Conservation (phyloP, 2,329 filamentous ascomycete species). For the Colletotrichum coccodes region DNA sequence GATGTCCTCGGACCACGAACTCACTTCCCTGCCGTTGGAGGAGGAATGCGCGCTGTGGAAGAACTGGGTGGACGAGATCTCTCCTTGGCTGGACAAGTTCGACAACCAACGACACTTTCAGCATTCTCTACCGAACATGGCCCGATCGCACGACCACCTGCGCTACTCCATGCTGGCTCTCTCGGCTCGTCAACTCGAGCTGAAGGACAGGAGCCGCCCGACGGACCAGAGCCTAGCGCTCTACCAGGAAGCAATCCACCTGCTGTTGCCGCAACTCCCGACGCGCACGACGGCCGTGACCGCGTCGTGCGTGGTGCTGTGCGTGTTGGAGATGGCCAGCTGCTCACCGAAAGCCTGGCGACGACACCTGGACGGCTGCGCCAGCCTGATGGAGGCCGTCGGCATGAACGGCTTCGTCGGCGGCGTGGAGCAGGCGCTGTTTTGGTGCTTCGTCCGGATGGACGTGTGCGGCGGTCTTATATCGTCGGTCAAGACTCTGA, state of each 20-base stretch:
- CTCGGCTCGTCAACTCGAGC: conserved; percentile 63
- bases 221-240: conserved; percentile 63
- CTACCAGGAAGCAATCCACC: conserved; percentile 64
- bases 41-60: conserved; percentile 50
- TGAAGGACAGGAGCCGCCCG: conserved; percentile 52
- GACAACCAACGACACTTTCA: conserved; percentile 64
- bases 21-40: conserved; percentile 35
- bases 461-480: conserved; percentile 67
- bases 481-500: conserved; percentile 61
- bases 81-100: conserved; percentile 66
- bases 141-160: conserved; percentile 57
- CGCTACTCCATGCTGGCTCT: conserved; percentile 64
- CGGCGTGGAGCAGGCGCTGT: conserved; percentile 63
- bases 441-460: conserved; percentile 70
- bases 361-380: conserved; percentile 66
- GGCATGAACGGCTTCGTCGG: conserved; percentile 63
- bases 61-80: conserved; percentile 53
- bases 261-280: conserved; percentile 47
- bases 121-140: conserved; percentile 60
- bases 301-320: conserved; percentile 50
- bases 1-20: conserved; percentile 27
- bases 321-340: conserved; percentile 54
- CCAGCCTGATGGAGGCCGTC: conserved; percentile 62
- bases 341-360: conserved; percentile 59
- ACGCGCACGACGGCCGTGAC: conserved; percentile 44